Base-by-base conservation (phyloP, 2,329 filamentous ascomycete species). In the Fusarium papillatum region DNA sequence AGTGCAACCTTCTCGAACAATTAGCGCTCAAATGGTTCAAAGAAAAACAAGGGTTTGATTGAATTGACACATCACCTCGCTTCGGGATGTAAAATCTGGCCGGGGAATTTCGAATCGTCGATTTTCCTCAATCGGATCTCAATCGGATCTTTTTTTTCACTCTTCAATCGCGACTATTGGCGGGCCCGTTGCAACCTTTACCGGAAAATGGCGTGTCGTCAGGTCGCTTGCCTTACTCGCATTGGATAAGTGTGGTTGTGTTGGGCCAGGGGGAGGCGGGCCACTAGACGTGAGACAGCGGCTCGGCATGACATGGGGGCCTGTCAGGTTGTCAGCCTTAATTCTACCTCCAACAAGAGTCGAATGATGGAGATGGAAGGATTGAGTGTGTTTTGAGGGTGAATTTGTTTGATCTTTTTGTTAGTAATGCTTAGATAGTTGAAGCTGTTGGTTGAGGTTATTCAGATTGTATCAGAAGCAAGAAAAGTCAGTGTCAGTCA, bases 241-340 rank as follows among this genome's bases (percentile, higher is more conserved):
- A 71, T 60, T 75, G 60, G 66, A 63, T 48, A 76, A 55, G 66
- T 53, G 53, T 50, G 38, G 36, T 62, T 55, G 63, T 60, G 48
- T 43, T 57, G 22, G 31, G 63, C 34, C 63, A 65, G 62, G 36
- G 63, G 63, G 34, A 65, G 26, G 63, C 34, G 48, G 29, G 38
- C 36, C 68, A 60, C 63, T 69, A 53, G 57, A 46, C 46, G 62
- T 68, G 66, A 75, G 66, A 57, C 36, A 26, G 34, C 59, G 66
- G n/a, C 69, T 75, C 69, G 69, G 66, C 53, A 39, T 50, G 60
- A 46, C 73, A 71, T 55, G 64, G 73, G 59, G 43, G 66, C 57
- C 59, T 64, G 66, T 55, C 66, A 64, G 29, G 59, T 41, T 53
- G 29, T 31, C 29, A 41, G 38, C 66, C 36, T 68, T 68, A 68